Evolutionary conservation across 306 rosid species (phyloP), one percentile per base, ranked within the genome.

Genomic region (Glycine latifolia): DNA sequence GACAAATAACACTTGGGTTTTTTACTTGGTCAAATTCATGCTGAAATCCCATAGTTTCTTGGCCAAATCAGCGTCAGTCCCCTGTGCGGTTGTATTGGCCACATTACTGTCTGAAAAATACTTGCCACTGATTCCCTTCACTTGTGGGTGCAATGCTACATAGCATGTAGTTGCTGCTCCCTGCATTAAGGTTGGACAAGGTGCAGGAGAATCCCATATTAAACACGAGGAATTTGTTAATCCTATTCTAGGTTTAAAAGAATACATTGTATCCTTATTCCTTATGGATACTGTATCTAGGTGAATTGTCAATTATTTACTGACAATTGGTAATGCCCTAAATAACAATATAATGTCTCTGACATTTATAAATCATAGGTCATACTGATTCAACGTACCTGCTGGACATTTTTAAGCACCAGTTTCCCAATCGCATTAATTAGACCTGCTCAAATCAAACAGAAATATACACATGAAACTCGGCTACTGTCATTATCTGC

Each of bases 81-180:
- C 95, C 10, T 67, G 86, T 6, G 88, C 4, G 67, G 77, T 80
- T 85, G 97, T 58, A 85, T 85, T 66, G 75, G 87, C 54, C 71
- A 83, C 3, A 76, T 91, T 88, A 68, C 95, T 82, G 84, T 93
- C 90, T 1, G 66, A 63, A 71, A 95, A 93, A 80, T 86, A 95
- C 55, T 88, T 86, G 16, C 97, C 93, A 71, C 89, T 86, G 48
- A 91, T 48, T 79, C 97, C 99, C 79, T 89, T 81, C 77, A 84
- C 92, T 79, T 91, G 90, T n/a, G 95, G 94, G 83, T 95, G 83
- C 86, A 95, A 71, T 46, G 99, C 97, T 72, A 89, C 88, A 75
- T 95, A 93, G 86, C 97, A 93, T 10, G 94, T 87, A 79, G 99
- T 95, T 37, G 97, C 97, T 53, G 99, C 97, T 76, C 97, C 97